Conservation (phyloP, 805 yeast species). For the Pichia cabralensis region DNA sequence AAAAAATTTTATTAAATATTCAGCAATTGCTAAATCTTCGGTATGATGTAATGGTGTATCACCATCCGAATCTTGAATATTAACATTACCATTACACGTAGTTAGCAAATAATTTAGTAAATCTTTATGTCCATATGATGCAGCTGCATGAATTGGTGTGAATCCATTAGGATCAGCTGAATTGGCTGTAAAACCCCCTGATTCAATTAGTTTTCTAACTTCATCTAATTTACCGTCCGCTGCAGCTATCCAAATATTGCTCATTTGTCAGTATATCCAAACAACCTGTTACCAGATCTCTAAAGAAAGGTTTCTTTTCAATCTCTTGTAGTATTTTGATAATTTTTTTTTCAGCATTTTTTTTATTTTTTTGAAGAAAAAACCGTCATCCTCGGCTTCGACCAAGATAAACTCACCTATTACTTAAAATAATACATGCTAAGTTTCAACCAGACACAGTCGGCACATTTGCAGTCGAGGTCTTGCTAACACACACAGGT, state of each 20-base stretch:
- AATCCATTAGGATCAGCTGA: conserved; percentile 88
- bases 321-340: no score
- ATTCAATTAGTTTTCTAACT: conserved; percentile 46
- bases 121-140: conserved; percentile 77
- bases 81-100: conserved; percentile 70
- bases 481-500: no score
- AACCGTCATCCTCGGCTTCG: no score
- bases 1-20: conserved; percentile 51
- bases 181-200: conserved; percentile 51
- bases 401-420: no score
- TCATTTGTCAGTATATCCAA: no score
- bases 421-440: no score
- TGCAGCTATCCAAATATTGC: conserved; percentile 89
- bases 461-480: no score
- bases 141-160: conserved; percentile 96
- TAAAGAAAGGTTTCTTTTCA: no score
- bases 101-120: conserved; percentile 47
- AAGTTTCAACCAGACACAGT: no score
- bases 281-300: no score
- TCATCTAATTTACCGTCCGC: conserved; percentile 63
- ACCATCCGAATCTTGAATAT: conserved; percentile 78
- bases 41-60: conserved; percentile 93
- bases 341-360: no score
- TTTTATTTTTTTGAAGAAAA: no score
- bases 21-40: conserved; percentile 62